Conservation (phyloP, 2,329 filamentous ascomycete genomes). For the Alternaria arborescens region DNA sequence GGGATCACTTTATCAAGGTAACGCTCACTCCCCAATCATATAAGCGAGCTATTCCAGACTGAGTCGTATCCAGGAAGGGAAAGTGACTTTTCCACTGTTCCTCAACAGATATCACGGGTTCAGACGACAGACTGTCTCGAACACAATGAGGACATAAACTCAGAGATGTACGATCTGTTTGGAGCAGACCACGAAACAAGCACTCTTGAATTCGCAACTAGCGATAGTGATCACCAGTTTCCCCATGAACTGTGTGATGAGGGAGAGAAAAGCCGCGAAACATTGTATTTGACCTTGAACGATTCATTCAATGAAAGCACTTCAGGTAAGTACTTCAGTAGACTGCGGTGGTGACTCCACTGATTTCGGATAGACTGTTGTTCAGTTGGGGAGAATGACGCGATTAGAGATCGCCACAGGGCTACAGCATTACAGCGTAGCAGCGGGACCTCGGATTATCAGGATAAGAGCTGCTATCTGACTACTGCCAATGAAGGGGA, state of each 20-base stretch:
- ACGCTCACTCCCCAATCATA: background rate
- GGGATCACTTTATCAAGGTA: conserved; percentile 4
- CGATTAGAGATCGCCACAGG: background rate
- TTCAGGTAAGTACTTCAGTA: conserved; percentile 3
- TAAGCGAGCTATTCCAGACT: background rate
- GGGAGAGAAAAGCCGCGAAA: background rate
- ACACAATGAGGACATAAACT: conserved; percentile 1
- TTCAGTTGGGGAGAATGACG: background rate
- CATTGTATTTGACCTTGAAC: background rate
- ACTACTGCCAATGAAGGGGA: conserved; percentile 1
- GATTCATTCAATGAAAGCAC: background rate
- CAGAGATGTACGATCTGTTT: background rate
- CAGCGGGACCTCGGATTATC: background rate
- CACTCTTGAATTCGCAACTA: background rate
- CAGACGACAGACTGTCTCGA: background rate
- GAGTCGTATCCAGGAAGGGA: background rate
- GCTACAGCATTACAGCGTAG: background rate
- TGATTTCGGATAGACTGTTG: background rate
- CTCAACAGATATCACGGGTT: background rate
- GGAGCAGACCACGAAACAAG: background rate
- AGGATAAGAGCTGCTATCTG: background rate
- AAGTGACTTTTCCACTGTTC: background rate
- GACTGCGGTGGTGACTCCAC: background rate
- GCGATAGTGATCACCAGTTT: background rate
- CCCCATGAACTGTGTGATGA: background rate